phyloP scores from a whole-genome alignment of 1,284 basidiomycete species.

The Hypsizygus ulmarius region DNA sequence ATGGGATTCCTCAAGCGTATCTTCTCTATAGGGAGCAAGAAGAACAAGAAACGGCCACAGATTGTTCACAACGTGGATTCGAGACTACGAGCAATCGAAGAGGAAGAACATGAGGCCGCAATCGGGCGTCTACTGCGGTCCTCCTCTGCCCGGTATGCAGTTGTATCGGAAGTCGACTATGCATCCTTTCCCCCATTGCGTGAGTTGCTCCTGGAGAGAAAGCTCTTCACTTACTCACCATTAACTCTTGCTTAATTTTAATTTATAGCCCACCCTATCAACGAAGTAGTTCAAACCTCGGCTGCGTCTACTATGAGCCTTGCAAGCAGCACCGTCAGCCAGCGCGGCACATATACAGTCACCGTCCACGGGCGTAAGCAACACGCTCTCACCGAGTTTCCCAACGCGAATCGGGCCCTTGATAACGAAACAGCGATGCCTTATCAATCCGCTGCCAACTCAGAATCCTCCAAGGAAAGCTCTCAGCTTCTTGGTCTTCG shows the following conservation, averaged over 20 bases:
- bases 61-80: conserved; percentile 28
- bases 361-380: conserved; percentile 61
- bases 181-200: conserved; percentile 62
- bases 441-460: conserved; percentile 21
- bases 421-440: conserved; percentile 23
- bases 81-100: conserved; percentile 27
- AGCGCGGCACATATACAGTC: conserved; percentile 64
- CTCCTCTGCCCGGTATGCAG: conserved; percentile 62
- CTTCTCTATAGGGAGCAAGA: conserved; percentile 66
- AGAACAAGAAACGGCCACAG: conserved; percentile 46
- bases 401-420: conserved; percentile 51
- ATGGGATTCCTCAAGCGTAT: conserved; percentile 74
- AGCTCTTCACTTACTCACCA: background rate
- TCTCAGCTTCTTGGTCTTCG: conserved; percentile 58
- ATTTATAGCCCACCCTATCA: conserved; percentile 61
- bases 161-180: conserved; percentile 54
- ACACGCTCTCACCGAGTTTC: conserved; percentile 62
- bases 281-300: conserved; percentile 49
- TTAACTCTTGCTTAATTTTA: conserved; percentile 2
- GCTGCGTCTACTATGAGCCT: conserved; percentile 46
- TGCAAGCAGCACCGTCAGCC: conserved; percentile 45
- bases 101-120: conserved; percentile 57
- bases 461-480: conserved; percentile 38
- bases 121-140: conserved; percentile 66
- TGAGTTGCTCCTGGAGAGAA: conserved; percentile 36